Percentiles rank a stretch among this genome's conserved stretches.
Conservation (phyloP, 1,139 yeast species). For the Saccharomyces hybrid region DNA sequence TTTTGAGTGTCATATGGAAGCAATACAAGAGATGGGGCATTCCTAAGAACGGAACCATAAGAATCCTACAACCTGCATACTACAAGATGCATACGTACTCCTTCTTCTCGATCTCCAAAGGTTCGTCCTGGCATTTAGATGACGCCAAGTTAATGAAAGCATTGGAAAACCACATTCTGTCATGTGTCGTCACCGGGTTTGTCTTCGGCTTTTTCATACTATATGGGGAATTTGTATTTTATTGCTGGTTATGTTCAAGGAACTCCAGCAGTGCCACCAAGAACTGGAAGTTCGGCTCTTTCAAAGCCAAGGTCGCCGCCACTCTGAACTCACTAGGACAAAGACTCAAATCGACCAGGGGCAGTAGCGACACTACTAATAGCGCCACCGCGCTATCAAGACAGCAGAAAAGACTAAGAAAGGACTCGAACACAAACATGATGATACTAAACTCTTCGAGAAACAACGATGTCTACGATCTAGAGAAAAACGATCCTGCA, state of each 20-base stretch:
- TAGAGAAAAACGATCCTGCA: slow-evolving; percentile 11
- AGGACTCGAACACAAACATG: slow-evolving; percentile 18
- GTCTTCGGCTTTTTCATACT: slow-evolving; percentile 49
- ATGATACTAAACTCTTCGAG: slow-evolving; percentile 4
- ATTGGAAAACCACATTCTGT: slow-evolving; percentile 60
- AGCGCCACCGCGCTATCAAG: slow-evolving; percentile 1
- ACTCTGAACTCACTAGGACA: background rate
- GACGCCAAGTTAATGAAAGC: slow-evolving; percentile 73
- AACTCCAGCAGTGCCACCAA: slow-evolving; percentile 1
- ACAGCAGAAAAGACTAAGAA: slow-evolving; percentile 16
- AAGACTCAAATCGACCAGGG: background rate
- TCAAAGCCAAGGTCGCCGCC: background rate
- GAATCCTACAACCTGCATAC: slow-evolving; percentile 63
- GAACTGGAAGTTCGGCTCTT: background rate
- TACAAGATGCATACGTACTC: slow-evolving; percentile 52
- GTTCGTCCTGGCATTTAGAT: slow-evolving; percentile 84
- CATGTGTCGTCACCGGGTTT: slow-evolving; percentile 65
- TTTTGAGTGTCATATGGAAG: slow-evolving; percentile 79
- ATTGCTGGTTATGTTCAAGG: slow-evolving; percentile 34
- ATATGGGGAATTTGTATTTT: slow-evolving; percentile 56
- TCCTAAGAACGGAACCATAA: slow-evolving; percentile 51
- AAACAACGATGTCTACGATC: slow-evolving; percentile 6
- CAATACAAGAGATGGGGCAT: slow-evolving; percentile 77
- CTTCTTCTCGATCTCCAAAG: slow-evolving; percentile 65
- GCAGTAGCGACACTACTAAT: background rate